Conservation (phyloP, 495 filamentous ascomycete genomes). For the Tuber magnatum region DNA sequence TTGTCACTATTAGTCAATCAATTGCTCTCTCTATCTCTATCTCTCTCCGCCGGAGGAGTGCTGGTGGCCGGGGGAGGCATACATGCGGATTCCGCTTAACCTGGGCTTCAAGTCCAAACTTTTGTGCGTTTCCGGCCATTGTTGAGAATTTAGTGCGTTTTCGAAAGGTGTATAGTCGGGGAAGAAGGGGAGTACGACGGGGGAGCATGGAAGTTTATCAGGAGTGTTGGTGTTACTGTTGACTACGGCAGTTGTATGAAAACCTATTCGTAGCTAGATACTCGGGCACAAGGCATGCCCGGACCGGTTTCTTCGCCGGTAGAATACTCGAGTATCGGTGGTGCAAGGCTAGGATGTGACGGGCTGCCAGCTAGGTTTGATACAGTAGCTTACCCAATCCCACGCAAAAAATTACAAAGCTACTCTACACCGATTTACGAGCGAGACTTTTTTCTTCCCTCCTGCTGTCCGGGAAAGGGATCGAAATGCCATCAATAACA, state of each 20-base stretch:
- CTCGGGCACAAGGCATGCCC: too few relatives aligned
- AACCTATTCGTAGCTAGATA: too few relatives aligned
- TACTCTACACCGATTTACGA: neutral
- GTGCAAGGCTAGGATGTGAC: neutral
- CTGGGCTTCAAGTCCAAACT: neutral
- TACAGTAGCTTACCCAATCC: neutral
- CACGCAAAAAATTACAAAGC: neutral
- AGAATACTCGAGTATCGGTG: neutral
- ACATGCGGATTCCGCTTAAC: neutral
- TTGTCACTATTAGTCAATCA: neutral
- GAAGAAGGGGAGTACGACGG: neutral
- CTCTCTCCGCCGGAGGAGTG: neutral
- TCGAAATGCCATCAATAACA: too few relatives aligned
- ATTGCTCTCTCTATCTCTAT: neutral
- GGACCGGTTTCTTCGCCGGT: too few relatives aligned
- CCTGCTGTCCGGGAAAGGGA: too few relatives aligned
- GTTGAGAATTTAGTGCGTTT: neutral
- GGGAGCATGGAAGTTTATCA: conserved; percentile 11
- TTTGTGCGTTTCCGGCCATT: conserved; percentile 13
- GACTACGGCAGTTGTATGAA: too few relatives aligned
- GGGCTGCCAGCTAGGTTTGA: neutral
- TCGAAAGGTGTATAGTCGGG: neutral
- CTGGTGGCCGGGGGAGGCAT: neutral
- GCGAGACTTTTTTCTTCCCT: too few relatives aligned
- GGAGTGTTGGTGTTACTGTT: neutral